These are phyloP conservation scores for Auricularia sp. DNA, from an alignment of 768 basidiomycete species.

Conservation along the genomic window DNA sequence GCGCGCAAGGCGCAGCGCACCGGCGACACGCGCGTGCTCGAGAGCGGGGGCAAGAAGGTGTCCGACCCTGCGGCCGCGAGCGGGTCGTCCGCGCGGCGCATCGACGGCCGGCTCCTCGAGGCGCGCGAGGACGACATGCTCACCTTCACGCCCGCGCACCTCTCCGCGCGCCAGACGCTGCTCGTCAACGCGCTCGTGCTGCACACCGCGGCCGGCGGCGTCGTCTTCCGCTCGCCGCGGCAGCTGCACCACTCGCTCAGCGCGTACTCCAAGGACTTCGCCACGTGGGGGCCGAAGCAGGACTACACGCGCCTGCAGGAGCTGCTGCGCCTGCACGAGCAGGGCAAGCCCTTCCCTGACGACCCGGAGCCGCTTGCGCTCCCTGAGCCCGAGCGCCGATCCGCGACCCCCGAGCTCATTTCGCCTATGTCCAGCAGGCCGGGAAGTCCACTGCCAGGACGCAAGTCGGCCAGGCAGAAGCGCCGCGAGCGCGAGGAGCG, in stretches of 20 bases:
- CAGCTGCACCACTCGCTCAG: background rate
- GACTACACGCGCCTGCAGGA: slow-evolving; percentile 1
- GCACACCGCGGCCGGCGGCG: background rate
- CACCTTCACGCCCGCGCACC: background rate
- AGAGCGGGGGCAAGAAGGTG: background rate
- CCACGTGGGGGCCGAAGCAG: background rate
- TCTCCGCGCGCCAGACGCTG: slow-evolving; percentile 1
- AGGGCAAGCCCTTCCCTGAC: background rate
- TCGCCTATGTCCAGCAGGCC: background rate
- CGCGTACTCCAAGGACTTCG: slow-evolving; percentile 1
- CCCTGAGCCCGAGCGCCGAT: background rate
- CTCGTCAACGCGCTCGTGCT: slow-evolving; percentile 2
- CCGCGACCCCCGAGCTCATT: background rate
- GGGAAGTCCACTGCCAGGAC: background rate
- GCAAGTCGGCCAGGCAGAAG: background rate
- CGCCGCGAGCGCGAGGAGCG: background rate
- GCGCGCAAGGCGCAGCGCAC: background rate
- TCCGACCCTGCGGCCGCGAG: background rate
- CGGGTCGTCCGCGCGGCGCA: background rate
- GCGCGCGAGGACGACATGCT: slow-evolving; percentile 1
- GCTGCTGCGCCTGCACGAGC: background rate
- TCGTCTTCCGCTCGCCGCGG: background rate
- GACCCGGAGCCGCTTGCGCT: background rate
- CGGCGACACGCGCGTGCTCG: background rate
- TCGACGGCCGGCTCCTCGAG: background rate